Evolutionary conservation across 2,329 filamentous ascomycete species (phyloP).

Genomic region (Colletotrichum noveboracense): DNA sequence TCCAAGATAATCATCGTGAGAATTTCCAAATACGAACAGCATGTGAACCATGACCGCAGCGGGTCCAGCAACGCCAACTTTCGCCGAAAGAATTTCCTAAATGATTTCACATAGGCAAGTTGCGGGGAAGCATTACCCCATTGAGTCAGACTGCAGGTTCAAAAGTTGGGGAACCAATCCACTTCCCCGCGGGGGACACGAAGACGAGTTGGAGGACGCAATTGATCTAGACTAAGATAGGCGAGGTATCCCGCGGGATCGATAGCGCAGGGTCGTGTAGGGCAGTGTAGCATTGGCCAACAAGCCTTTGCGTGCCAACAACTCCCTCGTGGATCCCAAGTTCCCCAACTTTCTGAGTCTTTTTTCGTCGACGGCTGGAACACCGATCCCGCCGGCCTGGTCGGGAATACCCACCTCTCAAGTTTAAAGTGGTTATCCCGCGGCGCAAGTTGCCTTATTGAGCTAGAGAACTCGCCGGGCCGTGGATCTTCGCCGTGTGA

Average conservation of each 20-base stretch:
- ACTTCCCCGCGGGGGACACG: conserved; percentile 15
- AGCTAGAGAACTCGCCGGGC: not conserved
- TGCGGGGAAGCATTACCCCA: not conserved
- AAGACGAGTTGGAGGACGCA: not conserved
- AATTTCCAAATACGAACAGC: not conserved
- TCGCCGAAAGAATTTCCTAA: not conserved
- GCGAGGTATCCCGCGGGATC: conserved; percentile 11
- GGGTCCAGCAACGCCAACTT: not conserved
- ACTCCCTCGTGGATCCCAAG: not conserved
- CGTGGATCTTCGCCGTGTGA: not conserved
- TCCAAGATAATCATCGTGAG: not conserved
- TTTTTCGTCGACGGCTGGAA: conserved; percentile 1
- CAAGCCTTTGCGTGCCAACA: not conserved
- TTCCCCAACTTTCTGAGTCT: not conserved
- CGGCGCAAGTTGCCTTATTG: not conserved
- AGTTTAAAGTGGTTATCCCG: not conserved
- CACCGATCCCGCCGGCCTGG: not conserved
- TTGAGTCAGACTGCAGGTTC: not conserved
- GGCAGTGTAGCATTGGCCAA: not conserved
- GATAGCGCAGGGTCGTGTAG: not conserved
- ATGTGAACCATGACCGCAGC: not conserved
- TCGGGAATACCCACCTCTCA: not conserved
- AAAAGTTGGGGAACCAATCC: conserved; percentile 4
- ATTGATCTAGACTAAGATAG: not conserved
- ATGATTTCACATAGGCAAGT: not conserved